A percentile compares a stretch with the other conserved stretches of the same genome.
Conservation (phyloP, 2,329 filamentous ascomycete species). For the Malbranchea zuffiana region DNA sequence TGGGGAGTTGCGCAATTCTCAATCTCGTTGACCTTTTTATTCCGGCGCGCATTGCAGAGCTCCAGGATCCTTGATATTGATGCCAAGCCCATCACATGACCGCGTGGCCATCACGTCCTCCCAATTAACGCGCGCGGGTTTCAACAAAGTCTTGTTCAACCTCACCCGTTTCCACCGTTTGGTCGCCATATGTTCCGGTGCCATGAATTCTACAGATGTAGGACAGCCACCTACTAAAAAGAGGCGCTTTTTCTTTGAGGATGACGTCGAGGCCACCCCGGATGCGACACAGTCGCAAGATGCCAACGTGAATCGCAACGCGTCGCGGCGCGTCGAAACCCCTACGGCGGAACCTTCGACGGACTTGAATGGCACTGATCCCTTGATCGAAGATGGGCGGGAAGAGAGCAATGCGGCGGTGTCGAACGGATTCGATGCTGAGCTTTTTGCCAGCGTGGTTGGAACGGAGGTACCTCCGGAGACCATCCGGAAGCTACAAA, state of each 20-base stretch:
- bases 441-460: constrained; percentile 47
- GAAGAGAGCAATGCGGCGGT: background rate
- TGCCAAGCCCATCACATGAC: too few relatives aligned
- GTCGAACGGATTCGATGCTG: constrained; percentile 41
- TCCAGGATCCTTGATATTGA: too few relatives aligned
- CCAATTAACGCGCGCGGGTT: too few relatives aligned
- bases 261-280: constrained; percentile 17
- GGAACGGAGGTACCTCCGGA: constrained; percentile 40
- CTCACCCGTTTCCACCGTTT: too few relatives aligned
- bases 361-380: too few relatives aligned
- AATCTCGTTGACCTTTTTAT: too few relatives aligned
- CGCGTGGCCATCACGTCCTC: too few relatives aligned
- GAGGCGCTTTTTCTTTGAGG: constrained; percentile 51
- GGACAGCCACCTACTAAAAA: constrained; percentile 50
- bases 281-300: background rate
- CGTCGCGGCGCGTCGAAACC: background rate
- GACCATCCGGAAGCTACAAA: constrained; percentile 39
- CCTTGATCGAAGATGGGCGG: background rate
- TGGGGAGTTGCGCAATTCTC: too few relatives aligned
- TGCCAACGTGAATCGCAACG: constrained; percentile 14
- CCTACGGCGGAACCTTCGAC: constrained; percentile 8
- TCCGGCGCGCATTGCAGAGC: too few relatives aligned
- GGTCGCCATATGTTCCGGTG: too few relatives aligned
- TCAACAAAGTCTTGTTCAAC: too few relatives aligned
- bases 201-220: constrained; percentile 32